Evolutionary conservation across 2,329 filamentous ascomycete genomes (phyloP).

Genomic region (Penicillium brasilianum): DNA sequence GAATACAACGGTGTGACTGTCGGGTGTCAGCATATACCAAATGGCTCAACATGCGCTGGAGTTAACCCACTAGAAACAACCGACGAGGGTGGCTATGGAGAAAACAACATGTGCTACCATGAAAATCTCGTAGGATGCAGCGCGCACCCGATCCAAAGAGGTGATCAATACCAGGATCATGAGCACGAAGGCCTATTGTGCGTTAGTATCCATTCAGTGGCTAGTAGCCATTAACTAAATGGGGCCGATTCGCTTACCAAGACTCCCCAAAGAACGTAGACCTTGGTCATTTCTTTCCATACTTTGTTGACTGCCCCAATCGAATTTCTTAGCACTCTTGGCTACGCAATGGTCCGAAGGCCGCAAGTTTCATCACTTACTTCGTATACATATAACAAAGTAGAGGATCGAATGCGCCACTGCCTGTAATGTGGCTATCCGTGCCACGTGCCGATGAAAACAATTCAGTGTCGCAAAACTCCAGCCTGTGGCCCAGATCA

Average conservation of each 20-base stretch:
- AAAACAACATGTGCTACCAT: constrained; percentile 47
- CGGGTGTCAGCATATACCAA: not conserved
- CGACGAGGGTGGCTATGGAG: constrained; percentile 49
- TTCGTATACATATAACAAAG: constrained; percentile 45
- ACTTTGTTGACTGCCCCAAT: constrained; percentile 30
- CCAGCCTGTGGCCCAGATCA: constrained; percentile 72
- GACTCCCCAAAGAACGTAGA: constrained; percentile 40
- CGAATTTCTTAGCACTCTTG: not conserved
- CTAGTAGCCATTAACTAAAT: not conserved
- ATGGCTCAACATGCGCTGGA: constrained; percentile 3
- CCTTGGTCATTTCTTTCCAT: constrained; percentile 34
- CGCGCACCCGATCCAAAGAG: constrained; percentile 54
- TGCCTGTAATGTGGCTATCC: constrained; percentile 66
- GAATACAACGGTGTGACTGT: constrained; percentile 56
- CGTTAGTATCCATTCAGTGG: not conserved
- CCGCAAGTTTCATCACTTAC: constrained; percentile 20
- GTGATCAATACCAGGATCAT: constrained; percentile 52
- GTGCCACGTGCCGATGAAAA: constrained; percentile 70
- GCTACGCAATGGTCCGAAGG: no score
- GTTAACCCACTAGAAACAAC: constrained; percentile 54
- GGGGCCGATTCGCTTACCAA: no score
- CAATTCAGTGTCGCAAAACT: constrained; percentile 69
- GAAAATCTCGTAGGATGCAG: constrained; percentile 51
- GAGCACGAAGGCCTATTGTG: constrained; percentile 35
- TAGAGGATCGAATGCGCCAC: constrained; percentile 68